A percentile compares a stretch with the other conserved stretches of the same genome.
Conservation (phyloP, 2,329 filamentous ascomycete genomes). For the Purpureocillium takamizusanense region DNA sequence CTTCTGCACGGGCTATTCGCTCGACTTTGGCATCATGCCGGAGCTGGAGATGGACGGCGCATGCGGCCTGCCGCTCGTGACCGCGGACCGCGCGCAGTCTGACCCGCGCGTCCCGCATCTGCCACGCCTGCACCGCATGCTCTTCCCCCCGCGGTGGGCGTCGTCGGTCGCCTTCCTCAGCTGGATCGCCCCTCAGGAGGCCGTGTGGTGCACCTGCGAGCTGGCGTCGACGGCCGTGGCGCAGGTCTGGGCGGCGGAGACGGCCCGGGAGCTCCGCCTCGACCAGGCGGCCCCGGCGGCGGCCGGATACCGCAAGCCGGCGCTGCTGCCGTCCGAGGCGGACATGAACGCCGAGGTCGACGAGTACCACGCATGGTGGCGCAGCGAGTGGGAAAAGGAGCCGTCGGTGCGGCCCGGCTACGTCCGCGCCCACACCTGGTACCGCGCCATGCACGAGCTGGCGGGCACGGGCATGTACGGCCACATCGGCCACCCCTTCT, state of each 20-base stretch:
- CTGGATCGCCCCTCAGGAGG: constrained; percentile 22
- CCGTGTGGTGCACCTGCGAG: constrained; percentile 25
- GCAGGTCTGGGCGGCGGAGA: constrained; percentile 24
- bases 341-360: constrained; percentile 16
- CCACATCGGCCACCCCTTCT: constrained; percentile 14
- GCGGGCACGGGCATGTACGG: constrained; percentile 17
- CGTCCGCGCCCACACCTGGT: constrained; percentile 12
- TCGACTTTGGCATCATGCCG: constrained; percentile 17
- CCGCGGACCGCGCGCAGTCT: not conserved
- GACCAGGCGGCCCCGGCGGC: not conserved
- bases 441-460: constrained; percentile 14
- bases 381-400: constrained; percentile 12
- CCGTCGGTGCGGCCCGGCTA: constrained; percentile 12
- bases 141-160: constrained; percentile 30
- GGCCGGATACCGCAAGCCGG: constrained; percentile 9
- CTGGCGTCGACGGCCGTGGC: constrained; percentile 28
- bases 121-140: constrained; percentile 27
- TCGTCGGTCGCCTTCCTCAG: constrained; percentile 31
- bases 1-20: constrained; percentile 27
- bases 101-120: constrained; percentile 7
- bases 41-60: constrained; percentile 8
- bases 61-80: not conserved
- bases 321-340: constrained; percentile 10
- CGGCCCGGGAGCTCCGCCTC: not conserved
- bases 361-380: constrained; percentile 17